These are phyloP conservation scores for Ogataea siamensis DNA, from an alignment of 805 yeast genomes.

Conservation along the genomic window DNA sequence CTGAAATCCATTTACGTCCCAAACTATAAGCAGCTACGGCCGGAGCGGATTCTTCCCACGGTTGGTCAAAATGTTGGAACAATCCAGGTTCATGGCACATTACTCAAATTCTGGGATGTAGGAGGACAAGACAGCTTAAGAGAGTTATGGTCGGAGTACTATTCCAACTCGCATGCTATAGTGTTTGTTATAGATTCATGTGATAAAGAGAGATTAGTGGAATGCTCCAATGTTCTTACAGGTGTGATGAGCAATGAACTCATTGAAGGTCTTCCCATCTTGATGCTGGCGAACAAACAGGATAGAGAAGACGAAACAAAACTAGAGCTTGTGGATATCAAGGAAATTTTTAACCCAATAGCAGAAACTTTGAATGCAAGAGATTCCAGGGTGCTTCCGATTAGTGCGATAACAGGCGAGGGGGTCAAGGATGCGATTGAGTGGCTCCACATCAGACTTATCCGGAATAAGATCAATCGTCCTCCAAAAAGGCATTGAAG, in stretches of 20 bases:
- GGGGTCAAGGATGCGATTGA: slow-evolving; percentile 87
- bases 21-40: slow-evolving; percentile 44
- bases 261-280: slow-evolving; percentile 77
- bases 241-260: slow-evolving; percentile 59
- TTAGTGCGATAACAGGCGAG: slow-evolving; percentile 78
- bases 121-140: slow-evolving; percentile 93
- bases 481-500: slow-evolving; percentile 49
- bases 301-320: slow-evolving; percentile 59
- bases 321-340: slow-evolving; percentile 73
- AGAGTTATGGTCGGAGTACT: slow-evolving; percentile 85
- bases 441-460: slow-evolving; percentile 77
- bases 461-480: slow-evolving; percentile 59
- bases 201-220: slow-evolving; percentile 77
- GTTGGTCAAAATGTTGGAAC: slow-evolving; percentile 85
- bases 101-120: slow-evolving; percentile 89
- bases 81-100: slow-evolving; percentile 34
- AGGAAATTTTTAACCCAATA: slow-evolving; percentile 77
- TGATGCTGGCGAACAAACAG: slow-evolving; percentile 95
- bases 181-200: slow-evolving; percentile 91
- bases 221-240: slow-evolving; percentile 66
- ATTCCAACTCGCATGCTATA: slow-evolving; percentile 82
- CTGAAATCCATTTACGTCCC: slow-evolving; percentile 53
- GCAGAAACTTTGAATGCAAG: slow-evolving; percentile 86
- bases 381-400: slow-evolving; percentile 85
- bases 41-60: slow-evolving; percentile 79